Percentiles rank a stretch among this genome's conserved stretches.
Evolutionary conservation across 257 asterid species (phyloP).

Genomic region (Galeopsis tetrahit): DNA sequence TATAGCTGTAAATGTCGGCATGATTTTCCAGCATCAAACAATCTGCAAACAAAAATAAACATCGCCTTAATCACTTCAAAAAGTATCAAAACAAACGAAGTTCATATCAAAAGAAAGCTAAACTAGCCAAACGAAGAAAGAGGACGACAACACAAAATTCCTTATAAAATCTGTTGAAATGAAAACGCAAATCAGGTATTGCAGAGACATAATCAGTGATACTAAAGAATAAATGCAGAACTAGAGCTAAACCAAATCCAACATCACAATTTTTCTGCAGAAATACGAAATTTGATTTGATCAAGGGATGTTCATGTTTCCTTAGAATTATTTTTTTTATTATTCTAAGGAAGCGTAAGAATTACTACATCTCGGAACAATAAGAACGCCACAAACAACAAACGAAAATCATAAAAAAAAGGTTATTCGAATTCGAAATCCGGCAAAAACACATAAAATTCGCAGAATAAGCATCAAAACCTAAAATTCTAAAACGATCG

Average conservation of each 20-base stretch:
- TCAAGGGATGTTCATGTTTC: neutral
- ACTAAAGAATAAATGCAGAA: neutral
- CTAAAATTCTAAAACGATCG: conserved; percentile 8
- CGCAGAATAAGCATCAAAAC: conserved; percentile 23
- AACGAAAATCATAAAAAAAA: neutral
- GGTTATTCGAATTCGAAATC: conserved; percentile 19
- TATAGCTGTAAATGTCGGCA: conserved; percentile 85
- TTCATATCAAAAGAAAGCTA: conserved; percentile 15
- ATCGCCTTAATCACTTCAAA: conserved; percentile 15
- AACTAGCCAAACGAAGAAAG: neutral
- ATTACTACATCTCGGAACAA: conserved; percentile 18
- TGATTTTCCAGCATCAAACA: conserved; percentile 58
- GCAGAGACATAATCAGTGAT: neutral
- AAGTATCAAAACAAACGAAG: conserved; percentile 18
- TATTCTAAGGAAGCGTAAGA: conserved; percentile 11
- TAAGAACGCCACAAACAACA: neutral
- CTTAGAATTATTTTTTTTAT: neutral
- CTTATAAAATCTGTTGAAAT: no score
- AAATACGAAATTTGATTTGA: neutral
- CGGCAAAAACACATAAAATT: conserved; percentile 16
- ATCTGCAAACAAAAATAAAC: conserved; percentile 43
- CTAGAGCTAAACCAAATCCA: conserved; percentile 16
- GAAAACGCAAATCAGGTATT: neutral
- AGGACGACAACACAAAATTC: neutral
- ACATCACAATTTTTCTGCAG: conserved; percentile 6